Conservation (phyloP, 345 rosid species). For the Acer yangbiense region DNA sequence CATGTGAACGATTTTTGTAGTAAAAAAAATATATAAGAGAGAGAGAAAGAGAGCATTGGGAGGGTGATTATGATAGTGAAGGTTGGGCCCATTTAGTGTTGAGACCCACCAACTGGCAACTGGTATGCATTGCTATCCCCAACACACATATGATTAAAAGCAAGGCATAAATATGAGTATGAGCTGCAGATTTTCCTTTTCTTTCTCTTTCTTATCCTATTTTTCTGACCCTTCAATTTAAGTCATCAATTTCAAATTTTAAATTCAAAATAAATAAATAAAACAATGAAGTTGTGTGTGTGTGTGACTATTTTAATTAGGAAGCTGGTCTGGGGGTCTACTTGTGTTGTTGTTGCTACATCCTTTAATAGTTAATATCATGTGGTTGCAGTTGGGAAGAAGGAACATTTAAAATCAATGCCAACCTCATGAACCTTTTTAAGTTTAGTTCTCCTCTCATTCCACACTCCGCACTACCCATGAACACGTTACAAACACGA, state of each 20-base stretch:
- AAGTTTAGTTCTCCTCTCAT: not conserved
- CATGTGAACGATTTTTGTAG: too few relatives aligned
- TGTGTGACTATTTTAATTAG: slow-evolving; percentile 35
- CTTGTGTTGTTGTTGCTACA: slow-evolving; percentile 4
- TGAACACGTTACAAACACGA: not conserved
- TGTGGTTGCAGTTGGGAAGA: slow-evolving; percentile 50
- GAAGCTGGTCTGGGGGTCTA: slow-evolving; percentile 27
- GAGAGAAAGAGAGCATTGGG: too few relatives aligned
- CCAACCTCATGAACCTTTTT: slow-evolving; percentile 24
- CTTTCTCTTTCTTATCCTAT: not conserved
- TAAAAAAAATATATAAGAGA: too few relatives aligned
- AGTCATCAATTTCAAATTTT: too few relatives aligned
- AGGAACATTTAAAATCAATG: slow-evolving; percentile 40
- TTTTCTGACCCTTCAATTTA: not conserved
- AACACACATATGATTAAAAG: slow-evolving; percentile 38
- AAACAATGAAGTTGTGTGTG: not conserved
- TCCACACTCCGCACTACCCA: too few relatives aligned
- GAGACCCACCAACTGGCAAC: slow-evolving; percentile 36
- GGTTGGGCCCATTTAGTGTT: slow-evolving; percentile 21
- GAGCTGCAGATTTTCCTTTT: not conserved
- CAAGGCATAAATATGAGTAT: slow-evolving; percentile 15
- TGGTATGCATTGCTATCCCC: slow-evolving; percentile 9
- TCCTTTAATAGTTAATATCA: slow-evolving; percentile 24
- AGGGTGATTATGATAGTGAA: slow-evolving; percentile 21
- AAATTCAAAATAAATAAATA: not conserved